Evolutionary conservation across 2,329 filamentous ascomycete genomes (phyloP), one percentile per base, ranked within the genome.

Genomic region (Pleurostoma richardsiae): DNA sequence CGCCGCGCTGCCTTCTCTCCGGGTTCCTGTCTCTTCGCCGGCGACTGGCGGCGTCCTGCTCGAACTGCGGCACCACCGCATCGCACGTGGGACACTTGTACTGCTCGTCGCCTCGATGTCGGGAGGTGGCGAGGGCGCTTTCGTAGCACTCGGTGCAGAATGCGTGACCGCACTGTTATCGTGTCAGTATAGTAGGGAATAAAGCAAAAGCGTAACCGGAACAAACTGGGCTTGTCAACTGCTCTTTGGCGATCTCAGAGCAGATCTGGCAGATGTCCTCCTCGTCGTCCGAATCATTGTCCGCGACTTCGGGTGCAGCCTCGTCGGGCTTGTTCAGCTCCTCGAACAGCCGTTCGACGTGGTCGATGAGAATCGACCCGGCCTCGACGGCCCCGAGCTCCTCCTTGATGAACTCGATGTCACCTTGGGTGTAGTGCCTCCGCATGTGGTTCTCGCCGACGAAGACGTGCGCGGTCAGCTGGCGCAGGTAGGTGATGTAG

Each of bases 111-210:
- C 10, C 10, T 29, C 29, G 8, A 30, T 42, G 10, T 10, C 38
- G 27, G 29, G 40, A 29, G 29, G 42, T 27, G 3, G 40, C 41
- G 6, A 44, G 1, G 6, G 29, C 27, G 3, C 27, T 29, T 1
- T 19, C 1, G 3, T 63, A 39, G 33, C 66, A 70, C 0, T 4
- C 3, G 0, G 2, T 1, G 45, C 67, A 70, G 33, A 61, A 66
- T 1, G 60, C 27, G 41, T 71, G 67, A 0, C 50, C 47, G 29
- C 68, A 70, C 66, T 67, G 8, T 11, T 2, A 8, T 29, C 1
- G 10, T 59, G 33, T 30, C 26, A 40, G 47, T 40, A 26, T n/a
- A 19, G 10, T 30, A 7, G 40, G 4, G 5, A 26, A 30, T 6
- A 10, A n/a, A 49, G 43, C 45, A 19, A 19, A 19, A 19, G 19